Conservation (phyloP, 2,329 filamentous ascomycete genomes). For the Chaetomiaceae sp. region DNA sequence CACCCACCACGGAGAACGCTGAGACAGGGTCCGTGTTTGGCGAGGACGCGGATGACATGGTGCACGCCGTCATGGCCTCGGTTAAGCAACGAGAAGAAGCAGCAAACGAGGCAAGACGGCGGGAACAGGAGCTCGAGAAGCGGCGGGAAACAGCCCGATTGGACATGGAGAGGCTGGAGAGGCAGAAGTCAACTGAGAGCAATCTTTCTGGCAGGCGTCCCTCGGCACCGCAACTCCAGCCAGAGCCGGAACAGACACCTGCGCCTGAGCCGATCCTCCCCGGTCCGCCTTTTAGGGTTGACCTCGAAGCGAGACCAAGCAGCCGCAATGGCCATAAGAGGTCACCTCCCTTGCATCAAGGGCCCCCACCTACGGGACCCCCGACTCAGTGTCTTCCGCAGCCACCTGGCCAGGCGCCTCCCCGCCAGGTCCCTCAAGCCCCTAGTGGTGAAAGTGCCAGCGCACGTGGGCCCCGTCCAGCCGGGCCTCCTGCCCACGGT, state of each 20-base stretch:
- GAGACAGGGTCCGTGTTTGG: constrained; percentile 30
- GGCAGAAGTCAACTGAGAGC: constrained; percentile 22
- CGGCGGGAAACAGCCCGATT: constrained; percentile 25
- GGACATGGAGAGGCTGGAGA: constrained; percentile 24
- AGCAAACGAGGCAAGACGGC: constrained; percentile 16
- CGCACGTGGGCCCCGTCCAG: neutral
- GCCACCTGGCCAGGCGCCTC: constrained; percentile 16
- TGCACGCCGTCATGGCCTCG: constrained; percentile 25
- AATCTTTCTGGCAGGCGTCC: constrained; percentile 8
- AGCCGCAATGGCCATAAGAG: constrained; percentile 15
- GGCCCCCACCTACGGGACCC: constrained; percentile 24
- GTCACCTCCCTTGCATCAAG: constrained; percentile 15
- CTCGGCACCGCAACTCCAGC: constrained; percentile 4
- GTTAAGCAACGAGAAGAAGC: constrained; percentile 24
- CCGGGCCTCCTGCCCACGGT: neutral
- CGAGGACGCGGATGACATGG: constrained; percentile 29
- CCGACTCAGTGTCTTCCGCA: constrained; percentile 25
- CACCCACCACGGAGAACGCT: constrained; percentile 20
- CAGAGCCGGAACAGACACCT: constrained; percentile 2
- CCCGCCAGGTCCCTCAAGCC: constrained; percentile 12
- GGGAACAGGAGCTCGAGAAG: constrained; percentile 21
- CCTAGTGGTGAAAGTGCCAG: neutral
- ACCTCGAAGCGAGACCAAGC: constrained; percentile 16
- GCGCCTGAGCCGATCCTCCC: neutral
- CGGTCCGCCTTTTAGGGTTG: constrained; percentile 19